Base-by-base conservation (phyloP, 345 rosid genomes). In the Populus davidiana region DNA sequence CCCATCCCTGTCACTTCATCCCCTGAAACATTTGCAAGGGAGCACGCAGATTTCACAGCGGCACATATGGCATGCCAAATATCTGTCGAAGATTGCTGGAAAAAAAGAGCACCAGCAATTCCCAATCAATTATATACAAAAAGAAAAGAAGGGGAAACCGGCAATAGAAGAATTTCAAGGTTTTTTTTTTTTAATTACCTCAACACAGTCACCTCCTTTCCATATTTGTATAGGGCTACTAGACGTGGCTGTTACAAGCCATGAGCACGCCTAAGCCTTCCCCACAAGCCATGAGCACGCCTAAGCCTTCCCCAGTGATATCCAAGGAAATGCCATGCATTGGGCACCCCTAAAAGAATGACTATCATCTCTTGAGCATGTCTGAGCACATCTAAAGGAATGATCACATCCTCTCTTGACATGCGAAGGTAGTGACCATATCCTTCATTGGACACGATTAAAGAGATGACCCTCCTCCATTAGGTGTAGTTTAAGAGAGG, bases 81-180 rank as follows among this genome's bases (percentile, higher is more conserved):
- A 81, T 93, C 97, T 0, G 98, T 96, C 3, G 98, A 96, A n/a
- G 98, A 95, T 95, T 95, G 99, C 97, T 95, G 92, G 70, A 75
- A 62, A 67, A 43, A 64, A 43, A 74, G 29, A 41, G 33, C 67
- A 9, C 13, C 44, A 52, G 23, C 50, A 29, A 47, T 14, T 16
- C 41, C 4, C 17, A 9, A n/a, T 33, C 36, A 25, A 25, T 78
- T 27, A 27, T 11, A 36, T 43, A 39, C 3, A 41, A 9, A 10
- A 10, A n/a, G 27, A 68, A 38, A 5, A 68, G 50, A 47, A 14
- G 17, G 29, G 20, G 21, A 35, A 16, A n/a, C n/a, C n/a, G n/a
- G n/a, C n/a, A n/a, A n/a, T n/a, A n/a, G n/a, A n/a, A n/a, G n/a
- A n/a, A 7, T 16, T 5, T n/a, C n/a, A 27, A 33, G 20, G 9